Evolutionary conservation across 345 rosid species (phyloP).

Genomic region (Sisymbrium irio): DNA sequence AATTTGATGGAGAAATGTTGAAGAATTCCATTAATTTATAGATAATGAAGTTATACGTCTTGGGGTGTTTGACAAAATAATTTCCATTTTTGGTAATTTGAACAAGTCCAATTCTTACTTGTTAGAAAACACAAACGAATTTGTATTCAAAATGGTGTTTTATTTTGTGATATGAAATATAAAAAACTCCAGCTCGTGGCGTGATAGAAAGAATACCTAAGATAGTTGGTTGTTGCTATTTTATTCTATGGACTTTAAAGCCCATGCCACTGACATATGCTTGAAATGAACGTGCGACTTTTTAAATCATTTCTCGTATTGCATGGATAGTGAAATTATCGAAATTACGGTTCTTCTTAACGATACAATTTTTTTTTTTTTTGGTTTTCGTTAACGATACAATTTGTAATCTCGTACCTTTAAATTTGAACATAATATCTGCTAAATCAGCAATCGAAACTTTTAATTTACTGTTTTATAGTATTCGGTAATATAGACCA

Average conservation of each 20-base stretch:
- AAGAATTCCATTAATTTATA: neutral
- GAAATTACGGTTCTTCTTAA: neutral
- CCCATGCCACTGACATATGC: constrained; percentile 28
- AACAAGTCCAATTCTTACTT: neutral
- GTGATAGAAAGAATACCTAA: constrained; percentile 11
- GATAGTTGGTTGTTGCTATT: constrained; percentile 6
- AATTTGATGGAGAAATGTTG: too few species aligned
- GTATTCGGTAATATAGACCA: neutral
- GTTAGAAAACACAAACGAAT: neutral
- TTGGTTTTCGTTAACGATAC: neutral
- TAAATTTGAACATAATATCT: neutral
- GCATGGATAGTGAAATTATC: neutral
- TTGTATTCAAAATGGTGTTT: neutral
- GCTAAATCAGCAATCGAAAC: neutral
- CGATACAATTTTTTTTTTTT: neutral
- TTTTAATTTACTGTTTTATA: neutral
- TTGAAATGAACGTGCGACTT: constrained; percentile 10
- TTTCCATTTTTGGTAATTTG: constrained; percentile 1
- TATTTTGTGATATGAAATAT: neutral
- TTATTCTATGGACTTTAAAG: neutral
- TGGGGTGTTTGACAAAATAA: constrained; percentile 1
- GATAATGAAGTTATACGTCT: constrained; percentile 6
- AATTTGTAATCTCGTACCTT: neutral
- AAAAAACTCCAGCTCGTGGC: neutral
- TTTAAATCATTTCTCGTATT: neutral